Evolutionary conservation across 2,329 filamentous ascomycete species (phyloP), one percentile per base, ranked within the genome.

Genomic region (Fusarium sp.): DNA sequence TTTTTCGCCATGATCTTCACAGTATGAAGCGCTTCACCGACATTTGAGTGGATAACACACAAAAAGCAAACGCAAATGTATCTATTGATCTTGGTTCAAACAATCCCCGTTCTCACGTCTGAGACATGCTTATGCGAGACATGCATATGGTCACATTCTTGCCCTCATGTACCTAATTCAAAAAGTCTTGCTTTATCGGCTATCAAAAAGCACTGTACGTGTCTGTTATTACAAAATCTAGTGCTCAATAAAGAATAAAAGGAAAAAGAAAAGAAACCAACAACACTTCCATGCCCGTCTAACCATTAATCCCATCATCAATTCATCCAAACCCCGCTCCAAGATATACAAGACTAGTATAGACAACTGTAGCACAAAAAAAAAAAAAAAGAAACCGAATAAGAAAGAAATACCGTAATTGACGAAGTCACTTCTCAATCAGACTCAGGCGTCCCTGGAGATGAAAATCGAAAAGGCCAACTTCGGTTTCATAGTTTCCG

Each of bases 141-240:
- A 45, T 10, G 11, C 18, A 41, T 23, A 23, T n/a, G 26, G 27
- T 46, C 35, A 9, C 13, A 23, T 26, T 41, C n/a, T 18, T 11
- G 35, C 7, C 33, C 18, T n/a, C 35, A 26, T 4, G n/a, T 18
- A 23, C 12, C 20, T 15, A 6, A n/a, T 10, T 17, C 17, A n/a
- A 20, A 40, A 20, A 4, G 11, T 18, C 11, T 9, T 40, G 17
- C 23, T 56, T 23, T 33, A 50, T 50, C 15, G 5, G 14, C 20
- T 17, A 20, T 17, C 30, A 17, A 56, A 30, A 40, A 27, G 17
- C n/a, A 26, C 15, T 32, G 18, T 56, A 27, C 40, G 46, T 35
- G 11, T 41, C 13, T 58, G 27, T 59, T 27, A 18, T 35, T 59
- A 59, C 37, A 59, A 53, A 33, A 15, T 52, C n/a, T 52, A 13